Base-by-base conservation (phyloP, 805 yeast species). In the Metschnikowia lunata region DNA sequence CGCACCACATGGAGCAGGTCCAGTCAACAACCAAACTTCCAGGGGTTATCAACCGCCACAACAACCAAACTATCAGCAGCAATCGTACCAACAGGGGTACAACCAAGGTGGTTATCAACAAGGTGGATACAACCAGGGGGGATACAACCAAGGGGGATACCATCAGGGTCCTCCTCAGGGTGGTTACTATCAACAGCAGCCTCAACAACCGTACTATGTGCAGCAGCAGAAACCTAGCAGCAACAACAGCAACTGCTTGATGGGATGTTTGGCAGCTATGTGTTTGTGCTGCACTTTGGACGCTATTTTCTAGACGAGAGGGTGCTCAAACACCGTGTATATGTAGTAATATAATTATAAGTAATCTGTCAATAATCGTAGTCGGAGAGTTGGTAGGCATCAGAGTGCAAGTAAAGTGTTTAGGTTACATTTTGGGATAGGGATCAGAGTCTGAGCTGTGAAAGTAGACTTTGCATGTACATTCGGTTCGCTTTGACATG, bases 231-330 rank as follows among this genome's bases (percentile, higher is more conserved):
- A 58, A 32, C 59, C 57, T 23, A 51, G 53, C 39, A 46, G 51
- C 15, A 59, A 61, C 31, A 55, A 57, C 41, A 63, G 58, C 35
- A 64, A 66, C 13, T 67, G 72, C 47, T 69, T 71, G 56, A 57
- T 60, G 47, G 69, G 66, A 15, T 64, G 72, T 39, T 62, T 68
- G 56, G 68, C 67, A 27, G 74, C 74, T n/a, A 47, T 68, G 55
- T 61, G 65, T 45, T 52, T 67, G 50, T 69, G 74, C 48, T 69
- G 73, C 51, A 58, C 65, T 0, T 55, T 61, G 48, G 65, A 61
- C 33, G 54, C 58, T 45, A 47, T 60, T 30, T 57, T 61, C 51
- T 61, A 54, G 36, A 12, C 10, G 26, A 23, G 10, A 29, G 31
- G 23, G 23, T 18, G 23, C 23, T 18, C 23, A 18, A 18, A 18